These are phyloP conservation scores for Neonectria magnoliae DNA, from an alignment of 2,329 filamentous ascomycete species.

Conservation along the genomic window DNA sequence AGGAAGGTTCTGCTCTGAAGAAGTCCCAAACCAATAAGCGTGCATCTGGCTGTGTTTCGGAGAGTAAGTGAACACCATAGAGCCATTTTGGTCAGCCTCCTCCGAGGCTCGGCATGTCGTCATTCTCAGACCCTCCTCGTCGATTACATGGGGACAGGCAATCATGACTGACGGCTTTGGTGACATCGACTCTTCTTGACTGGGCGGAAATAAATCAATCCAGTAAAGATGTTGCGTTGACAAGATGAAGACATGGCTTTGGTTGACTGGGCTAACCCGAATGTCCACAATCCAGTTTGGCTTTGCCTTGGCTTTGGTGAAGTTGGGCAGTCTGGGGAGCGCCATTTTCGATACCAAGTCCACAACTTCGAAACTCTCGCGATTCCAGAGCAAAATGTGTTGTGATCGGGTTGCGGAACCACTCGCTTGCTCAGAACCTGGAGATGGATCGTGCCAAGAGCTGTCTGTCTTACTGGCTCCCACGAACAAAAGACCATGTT, in stretches of 20 bases:
- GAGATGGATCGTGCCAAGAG: constrained; percentile 31
- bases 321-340: constrained; percentile 41
- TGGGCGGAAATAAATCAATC: constrained; percentile 51
- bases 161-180: constrained; percentile 41
- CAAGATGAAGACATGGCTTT: constrained; percentile 65
- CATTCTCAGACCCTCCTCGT: constrained; percentile 43
- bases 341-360: constrained; percentile 48
- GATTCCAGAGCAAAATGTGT: constrained; percentile 51
- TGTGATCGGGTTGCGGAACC: constrained; percentile 29
- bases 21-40: constrained; percentile 49
- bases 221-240: constrained; percentile 63
- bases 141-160: constrained; percentile 43
- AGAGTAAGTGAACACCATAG: constrained; percentile 50
- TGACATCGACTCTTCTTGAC: constrained; percentile 11
- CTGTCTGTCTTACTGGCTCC: constrained; percentile 42
- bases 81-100: constrained; percentile 27
- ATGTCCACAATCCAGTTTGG: constrained; percentile 65
- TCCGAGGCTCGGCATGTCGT: constrained; percentile 41
- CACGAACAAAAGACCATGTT: constrained; percentile 57
- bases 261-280: constrained; percentile 56
- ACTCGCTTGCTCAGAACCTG: constrained; percentile 17
- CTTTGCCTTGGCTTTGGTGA: constrained; percentile 37
- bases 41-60: constrained; percentile 44
- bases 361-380: constrained; percentile 47
- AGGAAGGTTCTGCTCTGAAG: constrained; percentile 41